Evolutionary conservation across 192 early-diverging fungal genomes (phyloP), one percentile per base, ranked within the genome.

Genomic region (Entomortierella chlamydospora): DNA sequence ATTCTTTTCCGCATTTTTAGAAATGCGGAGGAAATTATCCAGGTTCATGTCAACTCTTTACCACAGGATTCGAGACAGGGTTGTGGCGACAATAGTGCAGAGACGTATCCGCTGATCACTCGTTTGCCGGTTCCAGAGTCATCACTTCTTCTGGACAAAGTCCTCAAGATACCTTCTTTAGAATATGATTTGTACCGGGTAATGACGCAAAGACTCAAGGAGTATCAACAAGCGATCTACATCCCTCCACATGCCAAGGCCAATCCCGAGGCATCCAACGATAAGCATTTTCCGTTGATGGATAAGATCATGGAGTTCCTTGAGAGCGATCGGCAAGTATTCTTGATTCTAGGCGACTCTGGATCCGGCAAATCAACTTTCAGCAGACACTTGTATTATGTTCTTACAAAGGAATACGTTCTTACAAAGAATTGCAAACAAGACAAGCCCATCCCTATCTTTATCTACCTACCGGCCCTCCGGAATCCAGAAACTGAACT

Each of bases 321-420:
- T 0, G 22, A 25, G 25, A 49, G 65, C 42, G 28, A 67, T 55
- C 65, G 55, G 34, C 54, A 67, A 29, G 65, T 67, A 33, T 67
- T 67, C 42, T 57, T 67, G 65, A 49, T 67, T 18, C 54, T 67
- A 10, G 65, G 65, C 9, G 42, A 67, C 28, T 67, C 65, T 30
- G 65, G 65, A 57, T 42, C 65, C n/a, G 65, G 65, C 9, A 67
- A 67, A 57, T 34, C 65, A 17, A 57, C 65, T 30, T 67, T 67
- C 54, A 67, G 10, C 20, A 57, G 41, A 57, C 53, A 57, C 41
- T 25, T 67, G 25, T 22, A 56, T 5, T 34, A 55, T 29, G 37
- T 47, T 45, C 55, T 67, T 47, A 33, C 25, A 10, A 57, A 57
- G 26, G 22, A 47, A 2, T 67, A 67, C 55, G 37, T 47, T 45